phyloP scores from a whole-genome alignment of 768 basidiomycete species.

The Xerocomellus amylosporus region DNA sequence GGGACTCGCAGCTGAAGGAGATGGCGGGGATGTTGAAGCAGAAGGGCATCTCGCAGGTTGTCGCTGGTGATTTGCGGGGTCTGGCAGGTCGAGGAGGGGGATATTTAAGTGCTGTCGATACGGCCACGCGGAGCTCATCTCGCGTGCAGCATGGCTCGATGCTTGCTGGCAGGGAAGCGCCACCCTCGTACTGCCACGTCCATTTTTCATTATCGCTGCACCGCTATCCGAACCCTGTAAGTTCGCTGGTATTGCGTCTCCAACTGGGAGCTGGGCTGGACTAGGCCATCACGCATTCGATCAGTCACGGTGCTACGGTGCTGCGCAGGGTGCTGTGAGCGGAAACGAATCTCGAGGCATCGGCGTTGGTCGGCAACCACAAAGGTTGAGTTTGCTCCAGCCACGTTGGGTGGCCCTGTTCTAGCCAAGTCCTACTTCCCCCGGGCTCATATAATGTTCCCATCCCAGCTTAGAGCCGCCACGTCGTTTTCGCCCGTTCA shows the following conservation, averaged over 20 bases:
- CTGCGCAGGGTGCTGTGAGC: constrained; percentile 5
- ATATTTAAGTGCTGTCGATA: constrained; percentile 16
- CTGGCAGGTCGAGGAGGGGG: background rate
- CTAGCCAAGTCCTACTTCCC: constrained; percentile 9
- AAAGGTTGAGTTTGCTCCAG: constrained; percentile 14
- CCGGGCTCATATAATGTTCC: constrained; percentile 11
- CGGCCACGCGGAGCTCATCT: background rate
- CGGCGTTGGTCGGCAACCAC: constrained; percentile 12
- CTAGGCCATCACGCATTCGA: constrained; percentile 5
- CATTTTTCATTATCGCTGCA: constrained; percentile 19
- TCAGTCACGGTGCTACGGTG: constrained; percentile 13
- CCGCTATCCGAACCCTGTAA: background rate
- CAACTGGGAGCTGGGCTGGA: constrained; percentile 2
- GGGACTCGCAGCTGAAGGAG: constrained; percentile 9
- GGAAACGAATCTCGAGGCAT: constrained; percentile 29
- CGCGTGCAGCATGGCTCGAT: constrained; percentile 10
- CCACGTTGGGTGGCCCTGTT: constrained; percentile 13
- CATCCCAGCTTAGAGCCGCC: background rate
- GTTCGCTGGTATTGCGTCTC: background rate
- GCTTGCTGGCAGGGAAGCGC: constrained; percentile 2
- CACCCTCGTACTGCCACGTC: constrained; percentile 13
- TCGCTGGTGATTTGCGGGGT: constrained; percentile 7
- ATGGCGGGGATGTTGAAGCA: constrained; percentile 7
- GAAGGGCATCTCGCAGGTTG: constrained; percentile 5
- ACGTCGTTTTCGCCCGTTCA: background rate